Base-by-base conservation (phyloP, 805 yeast species). In the Kodamaea neixiangensis region DNA sequence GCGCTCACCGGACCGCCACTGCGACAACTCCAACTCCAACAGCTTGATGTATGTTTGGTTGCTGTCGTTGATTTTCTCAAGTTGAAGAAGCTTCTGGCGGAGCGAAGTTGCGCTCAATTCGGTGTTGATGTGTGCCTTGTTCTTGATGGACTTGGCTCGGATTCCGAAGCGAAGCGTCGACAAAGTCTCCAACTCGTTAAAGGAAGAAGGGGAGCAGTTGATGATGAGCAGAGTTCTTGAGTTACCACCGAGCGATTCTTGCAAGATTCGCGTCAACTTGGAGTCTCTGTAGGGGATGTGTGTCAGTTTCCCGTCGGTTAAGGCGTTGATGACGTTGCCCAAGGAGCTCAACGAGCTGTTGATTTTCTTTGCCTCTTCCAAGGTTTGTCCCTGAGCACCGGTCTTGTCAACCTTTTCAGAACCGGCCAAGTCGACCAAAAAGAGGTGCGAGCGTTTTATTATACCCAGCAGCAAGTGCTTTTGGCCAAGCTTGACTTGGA, bases 391-490 rank as follows among this genome's bases (percentile, higher is more conserved):
- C 0, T 81, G 67, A 0, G 92, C 93, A 2, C 94, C 93, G 0
- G 94, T 82, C 55, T 83, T 86, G 51, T 83, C 82, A 35, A 85
- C 82, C 64, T 84, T 87, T 65, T 92, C 97, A 18, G 93, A 85
- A 5, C 97, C 96, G 0, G 96, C 96, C 55, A 90, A 74, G 68
- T 90, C 97, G 10, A 89, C 93, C 34, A 90, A 66, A 58, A 84
- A 86, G 53, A 90, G 72, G 52, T 80, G 82, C 4, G 91, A 85
- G 35, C 77, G 73, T 62, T 81, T 86, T 17, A 80, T 73, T 5
- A 81, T 75, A 11, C 87, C 88, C n/a, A 78, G 74, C 3, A 67
- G 67, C 15, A 73, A 54, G 57, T 79, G 76, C 60, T 80, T 81
- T 60, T 87, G 93, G n/a, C 79, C 72, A 5, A 91, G 69, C 46